phyloP scores from a whole-genome alignment of 208 protist genomes.

The Acanthamoeba rhysodes region DNA sequence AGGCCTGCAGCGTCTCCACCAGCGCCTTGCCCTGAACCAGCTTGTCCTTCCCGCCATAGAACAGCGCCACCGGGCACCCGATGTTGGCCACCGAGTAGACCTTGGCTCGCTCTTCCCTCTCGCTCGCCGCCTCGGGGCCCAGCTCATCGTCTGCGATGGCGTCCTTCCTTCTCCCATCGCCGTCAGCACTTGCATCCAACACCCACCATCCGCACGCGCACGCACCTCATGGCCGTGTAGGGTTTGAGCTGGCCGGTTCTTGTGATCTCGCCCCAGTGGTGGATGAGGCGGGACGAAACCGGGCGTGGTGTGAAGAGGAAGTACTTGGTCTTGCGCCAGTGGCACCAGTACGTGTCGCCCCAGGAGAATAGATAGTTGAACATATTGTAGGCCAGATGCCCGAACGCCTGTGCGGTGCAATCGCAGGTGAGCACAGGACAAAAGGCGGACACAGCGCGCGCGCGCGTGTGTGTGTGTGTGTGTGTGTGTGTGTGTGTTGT shows the following conservation, averaged over 20 bases:
- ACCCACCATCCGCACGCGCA: neutral
- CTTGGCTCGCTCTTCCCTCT: neutral
- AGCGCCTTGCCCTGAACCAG: conserved; percentile 17
- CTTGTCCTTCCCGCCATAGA: conserved; percentile 48
- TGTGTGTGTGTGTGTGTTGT: no score
- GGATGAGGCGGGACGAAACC: conserved; percentile 39
- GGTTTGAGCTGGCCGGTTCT: conserved; percentile 19
- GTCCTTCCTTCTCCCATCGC: neutral
- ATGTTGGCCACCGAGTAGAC: conserved; percentile 17
- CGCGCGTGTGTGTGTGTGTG: neutral
- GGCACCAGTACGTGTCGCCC: conserved; percentile 46
- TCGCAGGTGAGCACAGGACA: neutral
- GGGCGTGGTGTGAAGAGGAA: conserved; percentile 68
- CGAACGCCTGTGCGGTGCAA: neutral
- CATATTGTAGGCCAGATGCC: conserved; percentile 56
- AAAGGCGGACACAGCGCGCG: no score
- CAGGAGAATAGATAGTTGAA: conserved; percentile 72
- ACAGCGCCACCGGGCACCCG: conserved; percentile 66
- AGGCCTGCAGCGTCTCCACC: neutral
- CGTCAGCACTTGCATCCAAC: neutral
- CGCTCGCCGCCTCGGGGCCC: neutral
- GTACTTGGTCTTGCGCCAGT: conserved; percentile 73
- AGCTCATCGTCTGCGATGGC: neutral
- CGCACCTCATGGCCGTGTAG: neutral
- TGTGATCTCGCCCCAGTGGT: conserved; percentile 45